Evolutionary conservation across 169 alveolate species (phyloP).

Genomic region (Toxoplasma gondii): DNA sequence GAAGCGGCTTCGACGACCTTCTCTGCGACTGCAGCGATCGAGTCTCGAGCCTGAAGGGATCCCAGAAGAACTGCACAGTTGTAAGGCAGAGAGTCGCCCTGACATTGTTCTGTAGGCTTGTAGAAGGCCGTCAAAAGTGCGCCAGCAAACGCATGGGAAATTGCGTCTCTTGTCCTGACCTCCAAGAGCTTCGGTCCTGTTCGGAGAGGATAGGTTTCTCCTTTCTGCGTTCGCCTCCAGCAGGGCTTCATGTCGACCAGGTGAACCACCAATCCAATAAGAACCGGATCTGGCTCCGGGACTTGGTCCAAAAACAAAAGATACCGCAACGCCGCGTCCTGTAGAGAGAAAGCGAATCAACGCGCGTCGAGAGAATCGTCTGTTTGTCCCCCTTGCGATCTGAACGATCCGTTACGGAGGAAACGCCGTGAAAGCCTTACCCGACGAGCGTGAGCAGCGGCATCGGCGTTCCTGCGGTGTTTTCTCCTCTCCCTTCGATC

Average conservation of each 20-base stretch:
- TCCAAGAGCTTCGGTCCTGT: neutral
- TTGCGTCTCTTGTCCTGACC: neutral
- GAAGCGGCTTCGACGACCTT: neutral
- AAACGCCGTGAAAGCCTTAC: neutral
- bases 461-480: neutral
- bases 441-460: neutral
- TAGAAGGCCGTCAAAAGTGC: neutral
- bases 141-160: neutral
- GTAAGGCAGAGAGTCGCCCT: neutral
- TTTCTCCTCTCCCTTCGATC: neutral
- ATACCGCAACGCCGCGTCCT: neutral
- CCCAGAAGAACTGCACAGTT: neutral
- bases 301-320: neutral
- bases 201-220: neutral
- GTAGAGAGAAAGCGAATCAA: neutral
- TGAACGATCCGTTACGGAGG: no score
- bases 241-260: neutral
- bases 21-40: neutral
- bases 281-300: neutral
- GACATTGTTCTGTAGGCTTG: neutral
- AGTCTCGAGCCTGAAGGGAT: neutral
- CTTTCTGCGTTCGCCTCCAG: neutral
- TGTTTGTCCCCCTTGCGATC: neutral
- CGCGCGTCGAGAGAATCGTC: neutral
- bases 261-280: neutral